Evolutionary conservation across 345 rosid species (phyloP).

Genomic region (Ricinus communis): DNA sequence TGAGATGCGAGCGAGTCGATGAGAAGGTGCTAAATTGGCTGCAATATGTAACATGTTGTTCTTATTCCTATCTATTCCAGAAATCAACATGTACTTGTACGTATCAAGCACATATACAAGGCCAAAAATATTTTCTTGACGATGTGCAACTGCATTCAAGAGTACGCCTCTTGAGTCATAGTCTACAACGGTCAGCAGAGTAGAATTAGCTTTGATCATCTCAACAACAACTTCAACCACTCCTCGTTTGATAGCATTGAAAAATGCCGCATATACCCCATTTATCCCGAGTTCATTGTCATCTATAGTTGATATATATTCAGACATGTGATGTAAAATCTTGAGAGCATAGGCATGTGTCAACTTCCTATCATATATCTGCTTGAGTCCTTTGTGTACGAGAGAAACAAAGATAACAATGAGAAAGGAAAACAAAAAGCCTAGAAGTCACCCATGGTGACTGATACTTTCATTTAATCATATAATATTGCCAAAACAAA

Average conservation of each 20-base stretch:
- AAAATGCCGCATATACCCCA: neutral
- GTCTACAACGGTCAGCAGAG: neutral
- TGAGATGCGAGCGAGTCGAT: slow-evolving; percentile 20
- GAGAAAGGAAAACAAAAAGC: no score
- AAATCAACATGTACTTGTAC: neutral
- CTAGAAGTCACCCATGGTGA: no score
- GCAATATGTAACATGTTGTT: slow-evolving; percentile 31
- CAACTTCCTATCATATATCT: neutral
- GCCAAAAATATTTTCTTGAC: slow-evolving; percentile 18
- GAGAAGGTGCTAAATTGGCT: slow-evolving; percentile 19
- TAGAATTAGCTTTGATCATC: neutral
- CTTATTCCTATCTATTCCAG: neutral
- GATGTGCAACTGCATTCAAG: slow-evolving; percentile 11
- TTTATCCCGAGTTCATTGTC: neutral
- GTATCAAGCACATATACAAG: slow-evolving; percentile 8
- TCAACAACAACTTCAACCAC: neutral
- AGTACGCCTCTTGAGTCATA: neutral
- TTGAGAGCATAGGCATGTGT: neutral
- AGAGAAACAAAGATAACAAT: neutral
- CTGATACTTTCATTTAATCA: no score
- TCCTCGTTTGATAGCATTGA: neutral
- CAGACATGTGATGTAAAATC: neutral
- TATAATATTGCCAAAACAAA: no score
- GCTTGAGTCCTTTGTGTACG: neutral
- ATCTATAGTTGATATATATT: neutral